phyloP scores from a whole-genome alignment of 2,329 filamentous ascomycete species.

The Trichoderma hamatum region DNA sequence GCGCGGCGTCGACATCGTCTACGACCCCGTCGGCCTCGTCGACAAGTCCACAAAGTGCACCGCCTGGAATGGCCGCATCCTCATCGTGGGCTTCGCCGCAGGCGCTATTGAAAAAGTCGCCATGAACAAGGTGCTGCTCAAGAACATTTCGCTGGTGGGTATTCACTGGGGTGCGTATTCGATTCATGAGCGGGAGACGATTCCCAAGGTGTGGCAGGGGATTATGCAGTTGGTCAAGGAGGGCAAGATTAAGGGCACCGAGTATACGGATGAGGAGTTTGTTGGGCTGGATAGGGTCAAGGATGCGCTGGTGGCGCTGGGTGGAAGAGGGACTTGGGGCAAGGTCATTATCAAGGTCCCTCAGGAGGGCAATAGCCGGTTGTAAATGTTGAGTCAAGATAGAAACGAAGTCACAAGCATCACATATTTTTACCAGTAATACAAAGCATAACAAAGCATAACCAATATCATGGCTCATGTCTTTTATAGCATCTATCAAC shows the following conservation, averaged over 20 bases:
- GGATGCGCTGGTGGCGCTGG: conserved; percentile 74
- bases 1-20: conserved; percentile 85
- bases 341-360: conserved; percentile 91
- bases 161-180: conserved; percentile 91
- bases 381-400: conserved; percentile 42
- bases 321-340: conserved; percentile 85
- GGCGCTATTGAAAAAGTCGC: conserved; percentile 84
- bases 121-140: conserved; percentile 88
- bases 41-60: conserved; percentile 88
- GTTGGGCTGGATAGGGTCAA: conserved; percentile 80
- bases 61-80: conserved; percentile 86
- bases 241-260: conserved; percentile 80
- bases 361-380: conserved; percentile 62
- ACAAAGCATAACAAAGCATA: neutral
- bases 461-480: neutral
- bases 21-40: conserved; percentile 89
- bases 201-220: conserved; percentile 77
- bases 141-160: conserved; percentile 89
- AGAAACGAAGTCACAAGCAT: neutral
- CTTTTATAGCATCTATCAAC: neutral
- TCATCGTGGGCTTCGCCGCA: conserved; percentile 84
- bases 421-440: neutral
- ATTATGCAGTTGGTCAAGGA: conserved; percentile 76
- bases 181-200: conserved; percentile 69
- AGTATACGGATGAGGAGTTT: conserved; percentile 80